Conservation (phyloP, 345 rosid genomes). For the Eucalyptus virginea region DNA sequence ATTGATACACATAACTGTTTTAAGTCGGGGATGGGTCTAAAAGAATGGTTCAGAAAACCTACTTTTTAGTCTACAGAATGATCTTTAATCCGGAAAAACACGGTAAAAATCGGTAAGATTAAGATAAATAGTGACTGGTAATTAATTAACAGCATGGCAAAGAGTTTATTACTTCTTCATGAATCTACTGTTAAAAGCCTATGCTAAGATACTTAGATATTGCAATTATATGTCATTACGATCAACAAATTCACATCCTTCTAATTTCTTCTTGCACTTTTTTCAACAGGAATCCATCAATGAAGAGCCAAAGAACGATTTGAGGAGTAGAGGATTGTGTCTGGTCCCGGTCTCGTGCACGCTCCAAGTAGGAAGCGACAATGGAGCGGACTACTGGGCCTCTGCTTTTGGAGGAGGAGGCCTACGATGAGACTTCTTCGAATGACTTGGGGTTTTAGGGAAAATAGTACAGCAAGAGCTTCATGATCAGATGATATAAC, state of each 20-base stretch:
- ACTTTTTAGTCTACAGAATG: neutral
- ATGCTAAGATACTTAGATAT: neutral
- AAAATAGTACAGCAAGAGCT: neutral
- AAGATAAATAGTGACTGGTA: neutral
- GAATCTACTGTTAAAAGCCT: neutral
- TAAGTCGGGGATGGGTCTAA: neutral
- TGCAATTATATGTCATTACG: neutral
- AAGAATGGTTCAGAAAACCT: neutral
- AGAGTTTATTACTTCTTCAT: neutral
- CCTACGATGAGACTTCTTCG: neutral
- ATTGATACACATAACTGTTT: neutral
- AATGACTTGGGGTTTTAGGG: neutral
- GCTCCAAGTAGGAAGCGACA: constrained; percentile 52
- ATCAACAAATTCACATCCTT: neutral
- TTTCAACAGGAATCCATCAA: neutral
- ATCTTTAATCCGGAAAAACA: neutral
- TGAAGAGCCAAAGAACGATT: constrained; percentile 24
- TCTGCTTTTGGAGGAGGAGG: constrained; percentile 40
- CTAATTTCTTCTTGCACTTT: neutral
- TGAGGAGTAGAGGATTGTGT: constrained; percentile 75
- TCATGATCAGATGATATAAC: constrained; percentile 24
- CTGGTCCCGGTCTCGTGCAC: constrained; percentile 72
- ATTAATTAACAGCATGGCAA: neutral
- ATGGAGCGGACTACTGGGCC: constrained; percentile 76
- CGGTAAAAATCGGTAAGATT: neutral